Evolutionary conservation across 768 basidiomycete species (phyloP).

Genomic region (Mrakia blollopis): DNA sequence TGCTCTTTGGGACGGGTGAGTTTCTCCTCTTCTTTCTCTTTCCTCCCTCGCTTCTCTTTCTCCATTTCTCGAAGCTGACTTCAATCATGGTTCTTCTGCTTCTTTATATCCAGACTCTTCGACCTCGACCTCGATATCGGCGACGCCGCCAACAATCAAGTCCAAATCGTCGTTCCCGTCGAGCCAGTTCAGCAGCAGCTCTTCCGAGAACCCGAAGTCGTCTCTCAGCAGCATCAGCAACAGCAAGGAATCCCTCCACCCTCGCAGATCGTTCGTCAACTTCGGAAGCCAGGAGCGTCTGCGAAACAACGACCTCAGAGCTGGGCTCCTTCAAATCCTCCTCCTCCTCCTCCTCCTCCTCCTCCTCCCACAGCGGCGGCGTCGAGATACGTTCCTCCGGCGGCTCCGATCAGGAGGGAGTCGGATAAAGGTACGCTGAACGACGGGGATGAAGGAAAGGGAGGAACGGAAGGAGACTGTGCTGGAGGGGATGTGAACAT

Average conservation of each 20-base stretch:
- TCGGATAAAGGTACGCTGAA: neutral
- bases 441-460: neutral
- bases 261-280: neutral
- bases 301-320: neutral
- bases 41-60: neutral
- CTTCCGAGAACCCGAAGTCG: neutral
- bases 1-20: conserved; percentile 1
- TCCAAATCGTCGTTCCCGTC: neutral
- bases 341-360: too few species aligned
- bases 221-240: neutral
- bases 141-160: neutral
- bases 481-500: too few species aligned
- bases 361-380: too few species aligned
- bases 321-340: neutral
- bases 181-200: neutral
- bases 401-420: neutral
- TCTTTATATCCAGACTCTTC: neutral
- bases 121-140: conserved; percentile 12
- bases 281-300: neutral
- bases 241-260: neutral
- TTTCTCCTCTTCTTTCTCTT: neutral
- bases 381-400: too few species aligned
- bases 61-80: neutral
- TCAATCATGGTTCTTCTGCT: neutral
- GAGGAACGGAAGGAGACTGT: neutral